Evolutionary conservation across 164 flowering plant genomes (phyloP), one percentile per base, ranked within the genome.

Genomic region (Aristolochia contorta): DNA sequence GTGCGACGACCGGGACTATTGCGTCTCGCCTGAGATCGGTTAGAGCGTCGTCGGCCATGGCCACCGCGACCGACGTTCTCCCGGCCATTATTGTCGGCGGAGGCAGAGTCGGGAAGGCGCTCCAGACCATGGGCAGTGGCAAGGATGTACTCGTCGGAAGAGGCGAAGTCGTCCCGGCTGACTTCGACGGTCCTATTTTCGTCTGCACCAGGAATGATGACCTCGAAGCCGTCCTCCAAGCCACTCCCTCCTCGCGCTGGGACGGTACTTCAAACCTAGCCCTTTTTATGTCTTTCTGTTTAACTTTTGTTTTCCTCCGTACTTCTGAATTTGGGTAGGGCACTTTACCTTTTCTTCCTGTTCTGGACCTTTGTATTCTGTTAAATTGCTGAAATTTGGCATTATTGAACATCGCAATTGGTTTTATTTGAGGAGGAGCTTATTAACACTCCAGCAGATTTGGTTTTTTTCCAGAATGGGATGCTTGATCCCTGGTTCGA

Each of bases 381-480:
- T 49, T 20, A 49, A 49, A 18, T 49, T 49, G 19, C 20, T 12
- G 22, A 49, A 16, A 49, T 0, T 37, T 37, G 1, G 5, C 43
- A 37, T n/a, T n/a, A n/a, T n/a, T 6, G 43, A 8, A 37, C 43
- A 1, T 37, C 43, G 43, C 7, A 10, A 27, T 37, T 37, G 43
- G 9, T 4, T 37, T 37, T 37, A 37, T 37, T 37, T 24, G 16
- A 8, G 6, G 25, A 56, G 63, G 59, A 54, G 27, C 60, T 68
- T 24, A 37, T 75, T 51, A 58, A 37, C 74, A 66, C 73, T 78
- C 76, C 66, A 78, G 84, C 95, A 91, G 99, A 94, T 78, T 84
- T 94, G 97, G 90, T 94, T 32, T 94, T 94, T 76, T 91, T 91
- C 86, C 99, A 94, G 95, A 94, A 94, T 75, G 99, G 99, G 56